A percentile compares a stretch with the other conserved stretches of the same genome.
Conservation (phyloP, 2,329 filamentous ascomycete genomes). For the Fusarium sublunatum region DNA sequence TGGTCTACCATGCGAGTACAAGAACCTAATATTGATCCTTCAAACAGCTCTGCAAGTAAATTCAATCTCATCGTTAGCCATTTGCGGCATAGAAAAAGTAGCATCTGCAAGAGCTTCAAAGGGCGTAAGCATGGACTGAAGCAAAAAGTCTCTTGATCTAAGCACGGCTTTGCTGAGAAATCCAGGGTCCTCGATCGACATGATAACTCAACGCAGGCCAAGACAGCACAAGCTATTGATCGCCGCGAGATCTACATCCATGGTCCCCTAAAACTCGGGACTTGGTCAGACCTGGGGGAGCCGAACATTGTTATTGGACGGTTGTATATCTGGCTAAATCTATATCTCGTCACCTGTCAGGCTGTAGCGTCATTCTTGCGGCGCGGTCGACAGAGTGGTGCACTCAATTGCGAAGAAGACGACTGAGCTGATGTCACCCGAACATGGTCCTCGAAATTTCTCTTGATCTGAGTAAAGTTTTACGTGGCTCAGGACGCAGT, state of each 20-base stretch:
- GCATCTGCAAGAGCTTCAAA: background rate
- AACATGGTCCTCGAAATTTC: rapidly evolving
- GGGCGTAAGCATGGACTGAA: background rate
- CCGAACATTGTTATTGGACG: constrained; percentile 1
- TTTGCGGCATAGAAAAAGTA: no score
- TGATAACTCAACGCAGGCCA: background rate
- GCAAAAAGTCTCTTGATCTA: background rate
- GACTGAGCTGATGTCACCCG: constrained; percentile 19
- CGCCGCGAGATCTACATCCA: background rate
- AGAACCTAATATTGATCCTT: no score
- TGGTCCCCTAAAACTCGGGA: background rate
- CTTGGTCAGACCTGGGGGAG: background rate
- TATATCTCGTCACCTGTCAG: background rate
- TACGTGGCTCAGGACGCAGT: background rate
- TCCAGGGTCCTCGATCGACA: background rate
- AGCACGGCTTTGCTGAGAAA: background rate
- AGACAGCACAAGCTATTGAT: background rate
- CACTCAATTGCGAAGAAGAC: background rate
- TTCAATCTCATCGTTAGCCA: no score
- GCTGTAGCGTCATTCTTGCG: constrained; percentile 14
- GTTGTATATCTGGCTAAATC: constrained; percentile 25
- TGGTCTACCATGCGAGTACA: no score
- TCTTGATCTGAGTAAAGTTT: rapidly evolving
- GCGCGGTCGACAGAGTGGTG: background rate
- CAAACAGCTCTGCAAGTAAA: no score